Percentiles rank a stretch among this genome's conserved stretches.
These are phyloP conservation scores for Trypanosoma congolense DNA, from an alignment of 208 protist genomes.

Conservation along the genomic window DNA sequence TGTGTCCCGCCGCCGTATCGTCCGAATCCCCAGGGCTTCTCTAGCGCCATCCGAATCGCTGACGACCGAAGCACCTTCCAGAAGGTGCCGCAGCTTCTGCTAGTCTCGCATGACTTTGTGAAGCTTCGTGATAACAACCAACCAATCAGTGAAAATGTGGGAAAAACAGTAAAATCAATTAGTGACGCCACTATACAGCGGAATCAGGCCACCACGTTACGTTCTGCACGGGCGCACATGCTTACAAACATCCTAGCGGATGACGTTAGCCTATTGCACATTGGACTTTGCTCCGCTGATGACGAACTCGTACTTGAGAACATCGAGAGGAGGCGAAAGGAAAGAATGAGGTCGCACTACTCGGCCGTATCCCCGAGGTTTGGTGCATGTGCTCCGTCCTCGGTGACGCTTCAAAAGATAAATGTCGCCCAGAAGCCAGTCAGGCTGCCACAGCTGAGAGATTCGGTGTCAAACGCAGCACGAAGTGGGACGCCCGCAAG, in stretches of 20 bases:
- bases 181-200: conserved; percentile 31
- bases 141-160: not conserved
- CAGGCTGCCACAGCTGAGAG: not conserved
- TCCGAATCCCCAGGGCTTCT: conserved; percentile 60
- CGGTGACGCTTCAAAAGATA: too few relatives aligned
- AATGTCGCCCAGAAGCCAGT: not conserved
- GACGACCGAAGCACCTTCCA: conserved; percentile 1
- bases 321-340: conserved; percentile 15
- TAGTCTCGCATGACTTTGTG: conserved; percentile 60
- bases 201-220: conserved; percentile 38
- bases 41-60: conserved; percentile 22
- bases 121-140: conserved; percentile 35
- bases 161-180: conserved; percentile 1
- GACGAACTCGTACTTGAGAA: conserved; percentile 59
- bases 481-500: not conserved
- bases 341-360: too few relatives aligned
- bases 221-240: conserved; percentile 22
- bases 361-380: too few relatives aligned
- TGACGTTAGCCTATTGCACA: conserved; percentile 74
- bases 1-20: conserved; percentile 77
- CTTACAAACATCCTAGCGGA: conserved; percentile 52
- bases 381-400: too few relatives aligned
- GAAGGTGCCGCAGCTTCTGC: conserved; percentile 48
- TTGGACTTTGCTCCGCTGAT: conserved; percentile 63
- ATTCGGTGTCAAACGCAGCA: not conserved